These are phyloP conservation scores for Sarcocystis neurona DNA, from an alignment of 169 alveolate genomes.

Conservation along the genomic window DNA sequence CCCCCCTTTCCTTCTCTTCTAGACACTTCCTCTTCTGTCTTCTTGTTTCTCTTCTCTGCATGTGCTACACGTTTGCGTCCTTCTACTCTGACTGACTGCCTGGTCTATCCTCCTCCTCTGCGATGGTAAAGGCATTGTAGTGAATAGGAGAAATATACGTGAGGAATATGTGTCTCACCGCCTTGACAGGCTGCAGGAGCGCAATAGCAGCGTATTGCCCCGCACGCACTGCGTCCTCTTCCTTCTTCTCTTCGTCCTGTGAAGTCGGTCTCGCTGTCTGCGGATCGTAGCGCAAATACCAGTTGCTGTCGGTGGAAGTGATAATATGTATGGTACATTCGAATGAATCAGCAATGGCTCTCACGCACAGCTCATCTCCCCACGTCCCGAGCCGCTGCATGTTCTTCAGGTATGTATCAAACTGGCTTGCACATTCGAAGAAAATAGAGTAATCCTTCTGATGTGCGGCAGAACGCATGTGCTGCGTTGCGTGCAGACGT, in stretches of 20 bases:
- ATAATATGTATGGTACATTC: constrained; percentile 73
- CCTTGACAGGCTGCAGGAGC: background rate
- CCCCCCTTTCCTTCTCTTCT: no score
- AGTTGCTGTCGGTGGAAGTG: constrained; percentile 70
- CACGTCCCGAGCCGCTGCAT: constrained; percentile 72
- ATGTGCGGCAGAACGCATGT: constrained; percentile 65
- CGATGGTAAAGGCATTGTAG: constrained; percentile 65
- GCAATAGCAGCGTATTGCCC: constrained; percentile 9
- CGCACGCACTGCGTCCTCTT: background rate
- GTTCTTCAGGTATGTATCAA: constrained; percentile 62
- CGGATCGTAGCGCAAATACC: constrained; percentile 72
- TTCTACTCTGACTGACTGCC: no score
- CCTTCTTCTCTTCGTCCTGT: constrained; percentile 14
- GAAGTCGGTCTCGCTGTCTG: constrained; percentile 1
- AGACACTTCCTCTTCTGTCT: no score
- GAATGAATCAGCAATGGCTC: constrained; percentile 75
- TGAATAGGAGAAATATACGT: constrained; percentile 75
- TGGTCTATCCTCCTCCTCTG: no score
- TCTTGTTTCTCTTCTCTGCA: no score
- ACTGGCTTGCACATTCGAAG: constrained; percentile 57
- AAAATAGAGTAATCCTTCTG: constrained; percentile 66
- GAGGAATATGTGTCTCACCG: constrained; percentile 68
- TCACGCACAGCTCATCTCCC: constrained; percentile 76
- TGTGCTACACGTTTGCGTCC: no score
- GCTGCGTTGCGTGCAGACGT: constrained; percentile 65